Conservation (phyloP, 164 flowering plant species). For the Magnolia changhungtana region DNA sequence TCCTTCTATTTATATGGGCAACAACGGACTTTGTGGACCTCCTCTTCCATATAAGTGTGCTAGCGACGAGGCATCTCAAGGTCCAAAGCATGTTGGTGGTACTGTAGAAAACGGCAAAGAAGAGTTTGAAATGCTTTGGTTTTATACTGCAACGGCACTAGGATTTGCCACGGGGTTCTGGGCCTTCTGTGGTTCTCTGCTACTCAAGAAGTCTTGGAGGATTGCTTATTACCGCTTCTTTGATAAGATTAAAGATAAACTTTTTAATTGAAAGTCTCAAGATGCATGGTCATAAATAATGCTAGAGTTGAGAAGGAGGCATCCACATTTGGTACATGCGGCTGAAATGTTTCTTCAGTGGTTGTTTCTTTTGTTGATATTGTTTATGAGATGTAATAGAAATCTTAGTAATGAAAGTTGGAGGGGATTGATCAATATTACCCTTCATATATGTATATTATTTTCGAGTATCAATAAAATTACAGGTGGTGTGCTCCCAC, state of each 20-base stretch:
- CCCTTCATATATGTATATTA: too few relatives aligned
- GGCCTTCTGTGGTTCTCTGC: conserved; percentile 19
- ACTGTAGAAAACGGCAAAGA: conserved; percentile 4
- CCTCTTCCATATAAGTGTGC: conserved; percentile 24
- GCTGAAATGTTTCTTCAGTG: too few relatives aligned
- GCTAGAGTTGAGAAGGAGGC: too few relatives aligned
- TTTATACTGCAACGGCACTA: conserved; percentile 32
- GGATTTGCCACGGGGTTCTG: conserved; percentile 41
- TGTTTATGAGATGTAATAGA: too few relatives aligned
- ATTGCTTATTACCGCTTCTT: conserved; percentile 27
- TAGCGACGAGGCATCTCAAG: not conserved
- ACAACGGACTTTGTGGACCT: conserved; percentile 39
- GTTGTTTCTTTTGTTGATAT: too few relatives aligned
- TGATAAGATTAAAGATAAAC: not conserved
- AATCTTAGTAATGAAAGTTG: too few relatives aligned
- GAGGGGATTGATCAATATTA: too few relatives aligned
- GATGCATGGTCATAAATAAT: too few relatives aligned
- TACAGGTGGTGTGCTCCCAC: too few relatives aligned
- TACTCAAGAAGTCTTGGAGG: conserved; percentile 32
- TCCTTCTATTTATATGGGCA: conserved; percentile 27
- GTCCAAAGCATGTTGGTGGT: not conserved
- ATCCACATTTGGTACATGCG: too few relatives aligned
- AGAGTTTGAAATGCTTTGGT: conserved; percentile 26
- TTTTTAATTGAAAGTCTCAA: too few relatives aligned
- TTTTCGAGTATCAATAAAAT: too few relatives aligned